Base-by-base conservation (phyloP, 2,329 filamentous ascomycete genomes). In the Thelonectria olida region DNA sequence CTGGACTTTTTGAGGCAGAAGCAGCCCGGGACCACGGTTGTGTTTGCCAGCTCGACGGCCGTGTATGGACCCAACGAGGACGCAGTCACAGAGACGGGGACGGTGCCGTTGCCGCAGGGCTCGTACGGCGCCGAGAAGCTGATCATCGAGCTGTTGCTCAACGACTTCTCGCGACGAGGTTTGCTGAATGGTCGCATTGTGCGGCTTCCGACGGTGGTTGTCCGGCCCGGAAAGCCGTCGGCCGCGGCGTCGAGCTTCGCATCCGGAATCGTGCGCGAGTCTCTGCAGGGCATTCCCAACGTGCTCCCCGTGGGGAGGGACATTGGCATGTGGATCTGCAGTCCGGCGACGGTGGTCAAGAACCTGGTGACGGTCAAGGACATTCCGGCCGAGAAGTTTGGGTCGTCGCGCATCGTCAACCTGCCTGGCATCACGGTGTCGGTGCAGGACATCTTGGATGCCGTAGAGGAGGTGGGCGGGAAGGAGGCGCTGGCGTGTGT, bases 81-180 rank as follows among this genome's bases (percentile, higher is more conserved):
- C 1, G 41, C 34, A 15, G 69, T 71, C 25, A 64, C 60, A 5
- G 69, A 71, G 15, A 62, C 28, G 27, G 48, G 15, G n/a, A 70
- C 63, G 68, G 77, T 66, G 57, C 81, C 48, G 75, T 83, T 58
- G 79, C 82, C 48, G 77, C 84, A 59, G 87, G 85, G 73, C 79
- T 88, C 61, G 80, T 90, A 90, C 65, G 88, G 88, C 4, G 82
- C 84, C 0, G 82, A 88, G 71, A 90, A 90, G 72, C 77, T 89
- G 52, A 86, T 89, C 66, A 82, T 85, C 54, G 87, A 90, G 51
- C 25, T 69, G n/a, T 36, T 73, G 13, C 57, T 76, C 15, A 75
- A 75, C 57, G 74, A 76, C 47, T 73, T 68, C 53, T 77, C 76
- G 6, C 78, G 88, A 2, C 66, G 85, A 7, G 83, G 84, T 0